These are phyloP conservation scores for Prillingera fragicola DNA, from an alignment of 1,284 basidiomycete species.

Conservation along the genomic window DNA sequence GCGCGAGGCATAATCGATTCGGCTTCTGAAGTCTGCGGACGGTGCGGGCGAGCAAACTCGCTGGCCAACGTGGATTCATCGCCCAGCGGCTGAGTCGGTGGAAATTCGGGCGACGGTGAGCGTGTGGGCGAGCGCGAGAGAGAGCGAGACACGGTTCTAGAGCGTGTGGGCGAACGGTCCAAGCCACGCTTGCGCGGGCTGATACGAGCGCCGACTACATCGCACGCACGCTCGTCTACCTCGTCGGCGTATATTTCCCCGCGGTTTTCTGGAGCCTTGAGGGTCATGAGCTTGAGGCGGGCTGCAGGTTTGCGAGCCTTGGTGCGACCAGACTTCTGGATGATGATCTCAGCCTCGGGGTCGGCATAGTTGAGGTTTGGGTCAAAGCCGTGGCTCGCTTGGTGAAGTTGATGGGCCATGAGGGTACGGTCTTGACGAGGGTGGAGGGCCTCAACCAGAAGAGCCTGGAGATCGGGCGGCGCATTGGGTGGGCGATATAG, in stretches of 20 bases:
- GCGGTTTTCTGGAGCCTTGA: slow-evolving; percentile 24
- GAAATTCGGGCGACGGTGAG: slow-evolving; percentile 7
- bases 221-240: slow-evolving; percentile 22
- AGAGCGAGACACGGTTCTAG: neutral
- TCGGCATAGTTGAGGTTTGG: too few species aligned
- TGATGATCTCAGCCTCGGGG: too few species aligned
- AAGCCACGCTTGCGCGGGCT: neutral
- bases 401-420: too few species aligned
- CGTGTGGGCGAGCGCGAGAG: slow-evolving; percentile 2
- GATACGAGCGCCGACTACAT: slow-evolving; percentile 18
- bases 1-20: slow-evolving; percentile 7
- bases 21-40: neutral
- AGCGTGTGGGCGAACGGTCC: neutral
- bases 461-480: slow-evolving; percentile 31
- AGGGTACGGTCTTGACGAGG: slow-evolving; percentile 8
- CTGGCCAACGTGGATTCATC: slow-evolving; percentile 28
- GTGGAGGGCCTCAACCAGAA: slow-evolving; percentile 27
- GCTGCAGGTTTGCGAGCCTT: too few species aligned
- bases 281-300: slow-evolving; percentile 25
- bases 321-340: too few species aligned
- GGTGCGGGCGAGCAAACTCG: slow-evolving; percentile 18
- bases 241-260: slow-evolving; percentile 28
- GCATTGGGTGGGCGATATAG: slow-evolving; percentile 36
- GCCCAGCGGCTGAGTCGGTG: slow-evolving; percentile 38
- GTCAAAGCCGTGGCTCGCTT: too few species aligned